Conservation (phyloP, 2,329 filamentous ascomycete species). For the Ceratocystis variospora region DNA sequence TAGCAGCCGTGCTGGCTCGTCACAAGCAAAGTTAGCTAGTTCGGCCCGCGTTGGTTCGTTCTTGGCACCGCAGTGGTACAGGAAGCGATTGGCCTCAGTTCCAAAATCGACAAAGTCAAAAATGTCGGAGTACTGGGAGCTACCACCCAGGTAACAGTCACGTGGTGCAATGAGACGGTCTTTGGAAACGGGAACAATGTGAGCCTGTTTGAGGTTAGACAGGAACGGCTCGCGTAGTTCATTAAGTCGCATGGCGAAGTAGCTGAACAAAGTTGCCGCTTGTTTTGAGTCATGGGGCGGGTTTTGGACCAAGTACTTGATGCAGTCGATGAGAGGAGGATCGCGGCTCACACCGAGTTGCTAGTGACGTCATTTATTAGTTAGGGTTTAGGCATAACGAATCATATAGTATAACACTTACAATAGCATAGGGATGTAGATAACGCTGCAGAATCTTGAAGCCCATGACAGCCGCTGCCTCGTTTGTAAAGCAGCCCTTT, state of each 20-base stretch:
- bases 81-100: conserved; percentile 69
- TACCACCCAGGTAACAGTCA: conserved; percentile 55
- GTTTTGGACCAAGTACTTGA: conserved; percentile 54
- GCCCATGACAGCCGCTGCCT: conserved; percentile 59
- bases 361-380: conserved; percentile 21
- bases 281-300: conserved; percentile 55
- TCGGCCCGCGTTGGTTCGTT: conserved; percentile 78
- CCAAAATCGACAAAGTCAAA: conserved; percentile 98
- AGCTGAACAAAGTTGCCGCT: conserved; percentile 63
- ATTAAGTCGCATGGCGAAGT: conserved; percentile 62
- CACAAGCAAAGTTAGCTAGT: conserved; percentile 69
- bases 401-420: conserved; percentile 23
- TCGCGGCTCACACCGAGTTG: conserved; percentile 80
- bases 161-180: conserved; percentile 16
- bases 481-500: conserved; percentile 68
- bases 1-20: conserved; percentile 69
- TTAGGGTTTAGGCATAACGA: background rate
- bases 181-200: conserved; percentile 54
- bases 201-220: conserved; percentile 46
- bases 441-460: conserved; percentile 66
- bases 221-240: conserved; percentile 54
- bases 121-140: conserved; percentile 62
- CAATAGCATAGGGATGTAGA: conserved; percentile 60
- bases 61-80: conserved; percentile 80
- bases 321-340: conserved; percentile 63